Evolutionary conservation across 345 rosid species (phyloP).

Genomic region (Conringia planisiliqua): DNA sequence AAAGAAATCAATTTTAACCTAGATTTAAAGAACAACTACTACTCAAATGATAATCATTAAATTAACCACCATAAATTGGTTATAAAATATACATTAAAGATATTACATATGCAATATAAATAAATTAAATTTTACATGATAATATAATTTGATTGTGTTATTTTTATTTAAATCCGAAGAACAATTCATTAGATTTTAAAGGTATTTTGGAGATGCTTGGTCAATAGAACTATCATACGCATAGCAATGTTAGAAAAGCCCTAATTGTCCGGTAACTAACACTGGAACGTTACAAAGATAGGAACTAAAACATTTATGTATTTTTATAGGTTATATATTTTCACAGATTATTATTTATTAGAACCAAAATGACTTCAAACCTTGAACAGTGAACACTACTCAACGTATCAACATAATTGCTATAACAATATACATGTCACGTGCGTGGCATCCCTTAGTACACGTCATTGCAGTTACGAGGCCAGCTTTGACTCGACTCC

Average conservation of each 20-base stretch:
- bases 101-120: background rate
- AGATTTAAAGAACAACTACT: too few relatives aligned
- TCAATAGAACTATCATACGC: background rate
- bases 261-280: background rate
- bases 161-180: background rate
- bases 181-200: too few relatives aligned
- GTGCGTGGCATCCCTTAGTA: slow-evolving; percentile 20
- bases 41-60: too few relatives aligned
- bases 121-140: background rate
- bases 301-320: background rate
- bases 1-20: too few relatives aligned
- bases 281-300: background rate
- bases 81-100: background rate
- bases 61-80: too few relatives aligned
- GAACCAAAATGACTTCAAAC: background rate
- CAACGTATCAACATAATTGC: slow-evolving; percentile 8
- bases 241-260: background rate
- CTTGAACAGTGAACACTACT: slow-evolving; percentile 9
- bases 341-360: background rate
- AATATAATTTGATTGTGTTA: background rate
- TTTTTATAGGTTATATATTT: background rate
- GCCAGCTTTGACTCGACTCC: slow-evolving; percentile 35
- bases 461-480: slow-evolving; percentile 35
- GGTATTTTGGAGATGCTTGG: background rate
- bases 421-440: slow-evolving; percentile 23